Conservation (phyloP, 371 early-diverging fungal genomes). For the Circinella minor region DNA sequence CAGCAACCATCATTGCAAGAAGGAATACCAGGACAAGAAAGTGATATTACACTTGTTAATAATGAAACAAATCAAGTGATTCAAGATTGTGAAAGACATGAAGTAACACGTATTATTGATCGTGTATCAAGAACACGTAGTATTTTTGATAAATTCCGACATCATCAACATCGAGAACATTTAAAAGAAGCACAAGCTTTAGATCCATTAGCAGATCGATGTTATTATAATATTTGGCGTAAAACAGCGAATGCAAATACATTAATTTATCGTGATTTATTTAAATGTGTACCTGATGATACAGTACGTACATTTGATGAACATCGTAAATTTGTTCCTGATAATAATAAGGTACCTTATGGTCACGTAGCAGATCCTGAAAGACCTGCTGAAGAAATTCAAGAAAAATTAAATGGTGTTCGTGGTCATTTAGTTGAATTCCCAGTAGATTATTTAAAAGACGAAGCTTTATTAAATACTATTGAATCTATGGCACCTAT, state of each 20-base stretch:
- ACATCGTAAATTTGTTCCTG: slow-evolving; percentile 63
- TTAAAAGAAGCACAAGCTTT: slow-evolving; percentile 56
- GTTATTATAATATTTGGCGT: slow-evolving; percentile 69
- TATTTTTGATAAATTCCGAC: slow-evolving; percentile 38
- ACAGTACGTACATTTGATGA: slow-evolving; percentile 64
- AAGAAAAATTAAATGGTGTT: slow-evolving; percentile 45
- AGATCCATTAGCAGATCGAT: slow-evolving; percentile 77
- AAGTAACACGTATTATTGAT: slow-evolving; percentile 46
- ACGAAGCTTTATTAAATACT: slow-evolving; percentile 70
- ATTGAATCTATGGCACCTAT: slow-evolving; percentile 58
- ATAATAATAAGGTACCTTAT: slow-evolving; percentile 44
- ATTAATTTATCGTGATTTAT: slow-evolving; percentile 75
- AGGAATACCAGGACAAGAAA: not conserved
- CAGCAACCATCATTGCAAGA: not conserved
- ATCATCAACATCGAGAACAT: slow-evolving; percentile 12
- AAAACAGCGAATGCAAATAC: slow-evolving; percentile 73
- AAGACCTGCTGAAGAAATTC: slow-evolving; percentile 35
- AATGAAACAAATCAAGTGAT: slow-evolving; percentile 35
- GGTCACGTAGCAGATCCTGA: slow-evolving; percentile 64
- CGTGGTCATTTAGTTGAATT: slow-evolving; percentile 76
- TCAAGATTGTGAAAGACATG: slow-evolving; percentile 31
- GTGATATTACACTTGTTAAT: not conserved
- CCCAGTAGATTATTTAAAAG: slow-evolving; percentile 75
- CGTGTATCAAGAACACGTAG: slow-evolving; percentile 41
- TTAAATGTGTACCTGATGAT: slow-evolving; percentile 89